Conservation (phyloP, 2,329 filamentous ascomycete genomes). For the Monilinia polystroma region DNA sequence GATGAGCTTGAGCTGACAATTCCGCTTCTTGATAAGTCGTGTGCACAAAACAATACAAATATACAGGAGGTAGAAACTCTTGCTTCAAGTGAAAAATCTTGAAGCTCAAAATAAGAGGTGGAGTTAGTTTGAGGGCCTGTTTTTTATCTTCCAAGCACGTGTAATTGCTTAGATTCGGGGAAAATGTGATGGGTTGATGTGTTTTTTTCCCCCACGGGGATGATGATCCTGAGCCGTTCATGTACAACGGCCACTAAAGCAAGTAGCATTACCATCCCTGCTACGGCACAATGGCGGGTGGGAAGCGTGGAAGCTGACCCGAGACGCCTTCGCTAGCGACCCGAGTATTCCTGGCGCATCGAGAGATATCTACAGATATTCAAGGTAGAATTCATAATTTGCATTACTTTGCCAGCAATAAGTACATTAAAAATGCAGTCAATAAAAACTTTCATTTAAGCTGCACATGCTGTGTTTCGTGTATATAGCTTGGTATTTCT, state of each 20-base stretch:
- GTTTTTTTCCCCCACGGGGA: not conserved
- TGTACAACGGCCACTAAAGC: conserved; percentile 12
- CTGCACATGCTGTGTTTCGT: conserved; percentile 11
- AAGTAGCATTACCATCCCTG: conserved; percentile 16
- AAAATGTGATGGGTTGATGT: not conserved
- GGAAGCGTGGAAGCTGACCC: conserved; percentile 22
- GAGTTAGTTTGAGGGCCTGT: not conserved
- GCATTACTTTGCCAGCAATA: not conserved
- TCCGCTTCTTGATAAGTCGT: not conserved
- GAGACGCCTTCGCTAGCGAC: conserved; percentile 6
- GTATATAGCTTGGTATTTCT: not conserved
- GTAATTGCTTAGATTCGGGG: not conserved
- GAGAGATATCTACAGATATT: not conserved
- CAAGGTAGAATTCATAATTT: not conserved
- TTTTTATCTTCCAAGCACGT: not conserved
- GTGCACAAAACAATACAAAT: not conserved
- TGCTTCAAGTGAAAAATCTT: not conserved
- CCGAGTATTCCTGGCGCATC: conserved; percentile 3
- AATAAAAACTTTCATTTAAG: not conserved
- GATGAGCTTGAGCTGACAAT: not conserved
- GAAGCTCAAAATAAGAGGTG: not conserved
- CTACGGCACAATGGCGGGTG: not conserved
- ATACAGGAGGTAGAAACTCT: not conserved
- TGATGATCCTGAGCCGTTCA: not conserved
- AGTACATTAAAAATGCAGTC: not conserved